Conservation (phyloP, 1,284 basidiomycete genomes). For the Ustilago xerochloae region DNA sequence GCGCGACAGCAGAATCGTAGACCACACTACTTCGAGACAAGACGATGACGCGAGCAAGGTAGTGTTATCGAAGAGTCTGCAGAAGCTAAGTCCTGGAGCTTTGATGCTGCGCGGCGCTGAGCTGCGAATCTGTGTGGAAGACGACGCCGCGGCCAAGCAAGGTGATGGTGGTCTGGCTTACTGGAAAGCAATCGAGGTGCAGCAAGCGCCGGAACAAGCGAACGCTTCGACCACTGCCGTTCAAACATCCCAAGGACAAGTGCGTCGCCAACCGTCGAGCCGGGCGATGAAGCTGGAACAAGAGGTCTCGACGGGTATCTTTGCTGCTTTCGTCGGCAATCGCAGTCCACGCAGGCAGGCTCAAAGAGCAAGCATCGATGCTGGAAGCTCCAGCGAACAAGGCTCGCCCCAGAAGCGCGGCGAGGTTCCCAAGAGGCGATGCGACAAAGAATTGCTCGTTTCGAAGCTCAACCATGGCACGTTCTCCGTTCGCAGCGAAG, state of each 20-base stretch:
- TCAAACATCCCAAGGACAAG: background rate
- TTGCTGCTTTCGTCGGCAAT: conserved; percentile 47
- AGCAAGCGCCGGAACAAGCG: background rate
- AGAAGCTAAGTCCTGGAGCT: conserved; percentile 15
- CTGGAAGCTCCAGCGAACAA: background rate
- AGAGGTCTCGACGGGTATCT: conserved; percentile 38
- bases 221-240: background rate
- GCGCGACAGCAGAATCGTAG: background rate
- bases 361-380: conserved; percentile 17
- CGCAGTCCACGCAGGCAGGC: conserved; percentile 33
- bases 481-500: conserved; percentile 23
- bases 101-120: conserved; percentile 20
- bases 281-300: conserved; percentile 38
- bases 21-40: background rate
- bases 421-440: background rate
- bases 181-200: conserved; percentile 43
- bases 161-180: conserved; percentile 1
- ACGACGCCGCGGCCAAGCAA: background rate
- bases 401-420: background rate
- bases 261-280: conserved; percentile 28
- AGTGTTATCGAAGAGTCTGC: conserved; percentile 14
- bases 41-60: background rate
- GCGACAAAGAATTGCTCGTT: conserved; percentile 26
- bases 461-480: conserved; percentile 29
- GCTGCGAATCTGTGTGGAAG: conserved; percentile 26